Conservation (phyloP, 1,139 yeast genomes). For the Lodderomyces elongisporus region DNA sequence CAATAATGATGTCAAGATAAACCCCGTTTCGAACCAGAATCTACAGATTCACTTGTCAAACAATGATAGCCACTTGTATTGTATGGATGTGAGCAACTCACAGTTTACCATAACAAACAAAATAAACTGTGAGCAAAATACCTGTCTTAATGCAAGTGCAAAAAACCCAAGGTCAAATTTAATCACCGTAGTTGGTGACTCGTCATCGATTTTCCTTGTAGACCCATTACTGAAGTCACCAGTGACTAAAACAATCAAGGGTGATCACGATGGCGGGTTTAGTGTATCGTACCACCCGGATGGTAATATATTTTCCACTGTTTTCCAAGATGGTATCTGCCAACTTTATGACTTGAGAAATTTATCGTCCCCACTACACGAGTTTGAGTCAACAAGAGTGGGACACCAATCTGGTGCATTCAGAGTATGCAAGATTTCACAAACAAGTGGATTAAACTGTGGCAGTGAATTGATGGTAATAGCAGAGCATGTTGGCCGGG, state of each 20-base stretch:
- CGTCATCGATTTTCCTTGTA: slow-evolving; percentile 32
- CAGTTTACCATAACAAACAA: slow-evolving; percentile 28
- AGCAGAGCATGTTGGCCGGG: slow-evolving; percentile 81
- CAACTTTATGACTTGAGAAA: slow-evolving; percentile 73
- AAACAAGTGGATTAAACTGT: slow-evolving; percentile 49
- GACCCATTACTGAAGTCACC: slow-evolving; percentile 26
- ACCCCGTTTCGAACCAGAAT: slow-evolving; percentile 31
- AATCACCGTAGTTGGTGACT: slow-evolving; percentile 41
- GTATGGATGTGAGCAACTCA: slow-evolving; percentile 54
- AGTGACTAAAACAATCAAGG: slow-evolving; percentile 30
- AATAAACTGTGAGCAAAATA: slow-evolving; percentile 35
- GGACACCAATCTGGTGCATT: slow-evolving; percentile 58
- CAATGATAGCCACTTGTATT: slow-evolving; percentile 70
- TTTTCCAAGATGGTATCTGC: slow-evolving; percentile 83
- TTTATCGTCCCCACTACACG: slow-evolving; percentile 44
- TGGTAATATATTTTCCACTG: slow-evolving; percentile 68
- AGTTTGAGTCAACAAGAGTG: slow-evolving; percentile 55
- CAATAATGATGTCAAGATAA: slow-evolving; percentile 72
- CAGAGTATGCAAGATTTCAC: slow-evolving; percentile 64
- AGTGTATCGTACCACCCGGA: slow-evolving; percentile 75
- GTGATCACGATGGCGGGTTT: slow-evolving; percentile 71
- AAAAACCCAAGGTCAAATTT: slow-evolving; percentile 25
- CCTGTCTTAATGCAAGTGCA: slow-evolving; percentile 38
- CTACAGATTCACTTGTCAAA: slow-evolving; percentile 69
- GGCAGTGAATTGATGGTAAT: slow-evolving; percentile 60